Conservation (phyloP, 306 rosid species). For the Prunus mira region DNA sequence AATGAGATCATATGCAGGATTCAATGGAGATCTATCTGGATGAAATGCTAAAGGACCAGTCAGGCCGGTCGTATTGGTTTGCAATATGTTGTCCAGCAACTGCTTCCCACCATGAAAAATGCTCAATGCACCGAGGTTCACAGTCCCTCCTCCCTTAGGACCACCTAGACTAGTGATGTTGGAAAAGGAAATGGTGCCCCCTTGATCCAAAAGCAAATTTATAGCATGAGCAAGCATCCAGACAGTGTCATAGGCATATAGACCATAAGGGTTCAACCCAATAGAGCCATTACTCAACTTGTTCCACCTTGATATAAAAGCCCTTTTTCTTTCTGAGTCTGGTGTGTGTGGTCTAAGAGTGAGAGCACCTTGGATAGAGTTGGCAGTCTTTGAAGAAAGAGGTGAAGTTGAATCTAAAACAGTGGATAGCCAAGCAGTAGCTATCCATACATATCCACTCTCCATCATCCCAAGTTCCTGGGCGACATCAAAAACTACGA, state of each 20-base stretch:
- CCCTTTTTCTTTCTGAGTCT: slow-evolving; percentile 28
- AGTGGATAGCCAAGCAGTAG: slow-evolving; percentile 52
- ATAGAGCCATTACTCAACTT: slow-evolving; percentile 45
- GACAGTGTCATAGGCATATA: slow-evolving; percentile 59
- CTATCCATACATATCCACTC: slow-evolving; percentile 49
- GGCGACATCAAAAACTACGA: slow-evolving; percentile 45
- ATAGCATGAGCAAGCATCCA: slow-evolving; percentile 45
- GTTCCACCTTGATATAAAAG: slow-evolving; percentile 40
- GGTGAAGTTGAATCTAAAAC: slow-evolving; percentile 43
- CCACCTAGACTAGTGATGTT: neutral
- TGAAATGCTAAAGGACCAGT: slow-evolving; percentile 42
- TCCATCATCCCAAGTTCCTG: slow-evolving; percentile 45
- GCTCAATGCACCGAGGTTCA: slow-evolving; percentile 41
- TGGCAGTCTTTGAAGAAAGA: slow-evolving; percentile 25
- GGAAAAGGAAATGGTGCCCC: slow-evolving; percentile 37
- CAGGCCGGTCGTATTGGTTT: slow-evolving; percentile 32
- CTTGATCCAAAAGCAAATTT: slow-evolving; percentile 39
- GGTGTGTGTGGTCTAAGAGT: slow-evolving; percentile 51
- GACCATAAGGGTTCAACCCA: slow-evolving; percentile 51
- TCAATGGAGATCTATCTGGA: slow-evolving; percentile 30
- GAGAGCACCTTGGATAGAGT: slow-evolving; percentile 45
- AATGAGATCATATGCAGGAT: slow-evolving; percentile 47
- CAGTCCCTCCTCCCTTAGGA: slow-evolving; percentile 13
- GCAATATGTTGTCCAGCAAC: slow-evolving; percentile 36
- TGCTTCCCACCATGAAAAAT: slow-evolving; percentile 40